Base-by-base conservation (phyloP, 345 rosid species). In the Salix koriyanagi region DNA sequence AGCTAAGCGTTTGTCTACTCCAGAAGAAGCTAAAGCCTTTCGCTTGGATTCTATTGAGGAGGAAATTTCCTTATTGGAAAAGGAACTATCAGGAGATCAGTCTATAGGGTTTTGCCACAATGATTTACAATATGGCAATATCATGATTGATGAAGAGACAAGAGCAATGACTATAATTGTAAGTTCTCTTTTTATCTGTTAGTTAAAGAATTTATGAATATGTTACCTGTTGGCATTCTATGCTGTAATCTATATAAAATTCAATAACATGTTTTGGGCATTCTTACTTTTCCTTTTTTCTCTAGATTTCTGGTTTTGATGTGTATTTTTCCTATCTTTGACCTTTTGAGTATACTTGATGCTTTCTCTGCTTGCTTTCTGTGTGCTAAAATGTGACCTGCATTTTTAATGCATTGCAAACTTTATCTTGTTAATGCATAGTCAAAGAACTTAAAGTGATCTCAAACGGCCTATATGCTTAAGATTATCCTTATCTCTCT, bases 81-180 rank as follows among this genome's bases (percentile, higher is more conserved):
- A 73, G 78, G 67, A 77, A 56, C 50, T 81, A 46, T 68, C 68
- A 13, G 69, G 61, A 16, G 75, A 73, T 64, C 72, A 70, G 69
- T 23, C 28, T 10, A 69, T 81, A 60, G 84, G 80, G 30, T 81
- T 81, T 74, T 81, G 80, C 65, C 84, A 81, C 42, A 81, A 81
- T 73, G 84, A 81, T 74, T 65, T 81, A 28, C 84, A 81, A 25
- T 81, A 81, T 81, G 84, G 84, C n/a, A 81, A 81, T 44, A 73
- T 81, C 50, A 81, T 81, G 84, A 73, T 81, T 2, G 84, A 81
- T 69, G 84, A 81, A 64, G 34, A 70, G 60, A 81, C 84, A 6
- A 77, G 70, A 76, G 60, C 72, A 32, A 61, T 81, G 36, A 81
- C 84, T 23, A 62, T 77, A 73, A 81, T 81, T 46, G 84, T 81